Conservation (phyloP, 2,329 filamentous ascomycete genomes). For the Colletotrichum tamarilloi region DNA sequence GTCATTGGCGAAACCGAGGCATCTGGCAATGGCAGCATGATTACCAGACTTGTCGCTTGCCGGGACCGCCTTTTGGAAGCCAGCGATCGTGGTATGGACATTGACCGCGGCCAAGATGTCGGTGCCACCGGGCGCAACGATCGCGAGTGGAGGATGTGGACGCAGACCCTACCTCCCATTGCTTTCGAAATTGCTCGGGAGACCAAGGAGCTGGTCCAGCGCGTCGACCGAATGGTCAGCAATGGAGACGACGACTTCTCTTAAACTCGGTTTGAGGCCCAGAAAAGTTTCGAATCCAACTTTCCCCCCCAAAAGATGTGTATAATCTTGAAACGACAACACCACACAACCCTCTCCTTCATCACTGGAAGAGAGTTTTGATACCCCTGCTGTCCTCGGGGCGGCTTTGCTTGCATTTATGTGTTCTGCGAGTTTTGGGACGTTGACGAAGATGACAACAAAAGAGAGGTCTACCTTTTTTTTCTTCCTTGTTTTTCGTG, state of each 20-base stretch:
- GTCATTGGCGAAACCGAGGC: constrained; percentile 75
- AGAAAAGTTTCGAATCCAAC: too few species aligned
- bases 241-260: constrained; percentile 56
- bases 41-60: constrained; percentile 70
- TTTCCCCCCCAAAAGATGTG: background rate
- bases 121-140: constrained; percentile 62
- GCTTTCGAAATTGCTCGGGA: constrained; percentile 89
- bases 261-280: constrained; percentile 39
- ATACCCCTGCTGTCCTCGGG: constrained; percentile 35
- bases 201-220: constrained; percentile 75
- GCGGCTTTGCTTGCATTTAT: constrained; percentile 34
- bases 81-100: constrained; percentile 69
- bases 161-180: constrained; percentile 79
- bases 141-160: constrained; percentile 71
- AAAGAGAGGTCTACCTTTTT: background rate
- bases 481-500: background rate
- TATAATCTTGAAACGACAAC: constrained; percentile 20
- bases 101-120: constrained; percentile 71
- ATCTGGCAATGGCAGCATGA: constrained; percentile 62
- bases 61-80: constrained; percentile 74
- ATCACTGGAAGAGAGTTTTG: constrained; percentile 29
- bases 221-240: constrained; percentile 52
- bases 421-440: constrained; percentile 24
- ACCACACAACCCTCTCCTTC: constrained; percentile 8
- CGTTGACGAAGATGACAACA: constrained; percentile 7